These are phyloP conservation scores for Salix udensis DNA, from an alignment of 345 rosid genomes.

Conservation along the genomic window DNA sequence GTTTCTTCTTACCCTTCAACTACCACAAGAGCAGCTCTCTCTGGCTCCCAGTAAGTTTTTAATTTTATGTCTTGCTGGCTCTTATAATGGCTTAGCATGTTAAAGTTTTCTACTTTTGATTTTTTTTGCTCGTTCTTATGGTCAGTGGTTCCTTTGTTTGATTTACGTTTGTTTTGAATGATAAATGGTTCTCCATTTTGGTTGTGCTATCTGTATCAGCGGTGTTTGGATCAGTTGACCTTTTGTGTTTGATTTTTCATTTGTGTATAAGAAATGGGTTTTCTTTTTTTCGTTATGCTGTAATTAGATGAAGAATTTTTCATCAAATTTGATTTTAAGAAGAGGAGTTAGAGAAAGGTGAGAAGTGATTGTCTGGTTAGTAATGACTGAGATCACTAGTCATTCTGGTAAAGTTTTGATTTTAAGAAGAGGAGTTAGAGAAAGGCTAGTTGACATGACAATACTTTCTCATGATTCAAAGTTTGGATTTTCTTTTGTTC, in stretches of 20 bases:
- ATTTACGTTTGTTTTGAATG: not conserved
- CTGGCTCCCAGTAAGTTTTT: conserved; percentile 13
- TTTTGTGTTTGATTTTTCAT: not conserved
- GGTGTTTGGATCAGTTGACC: not conserved
- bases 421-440: no score
- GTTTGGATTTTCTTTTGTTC: not conserved
- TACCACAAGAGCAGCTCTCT: conserved; percentile 9
- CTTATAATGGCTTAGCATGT: not conserved
- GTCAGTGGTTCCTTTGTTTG: not conserved
- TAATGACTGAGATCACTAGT: not conserved
- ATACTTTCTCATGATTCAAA: not conserved
- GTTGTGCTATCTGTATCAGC: not conserved
- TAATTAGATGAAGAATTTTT: not conserved
- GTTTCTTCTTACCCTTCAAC: conserved; percentile 16
- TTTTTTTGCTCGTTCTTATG: not conserved
- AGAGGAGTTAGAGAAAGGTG: not conserved
- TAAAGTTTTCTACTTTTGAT: not conserved
- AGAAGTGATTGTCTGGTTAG: not conserved
- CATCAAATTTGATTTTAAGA: not conserved
- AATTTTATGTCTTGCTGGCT: not conserved
- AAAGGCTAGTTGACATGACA: not conserved
- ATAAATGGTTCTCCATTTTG: not conserved
- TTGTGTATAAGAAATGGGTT: not conserved
- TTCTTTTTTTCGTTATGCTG: not conserved
- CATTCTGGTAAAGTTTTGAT: not conserved